These are phyloP conservation scores for Myxozyma mucilagina DNA, from an alignment of 805 yeast species.

Conservation along the genomic window DNA sequence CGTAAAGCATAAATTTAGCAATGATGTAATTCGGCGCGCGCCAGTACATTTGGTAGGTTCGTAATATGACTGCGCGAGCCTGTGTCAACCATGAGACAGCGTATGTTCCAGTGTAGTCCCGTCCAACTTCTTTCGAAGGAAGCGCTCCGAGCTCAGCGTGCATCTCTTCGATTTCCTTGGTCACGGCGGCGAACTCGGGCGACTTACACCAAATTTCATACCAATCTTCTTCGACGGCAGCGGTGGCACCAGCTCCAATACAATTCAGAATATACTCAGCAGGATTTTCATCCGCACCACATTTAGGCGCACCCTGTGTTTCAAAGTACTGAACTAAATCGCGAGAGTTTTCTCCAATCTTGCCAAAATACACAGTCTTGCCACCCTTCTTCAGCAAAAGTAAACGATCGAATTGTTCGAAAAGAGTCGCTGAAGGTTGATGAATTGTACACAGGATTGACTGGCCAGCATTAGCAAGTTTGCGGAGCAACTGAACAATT, in stretches of 20 bases:
- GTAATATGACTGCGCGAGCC: conserved; percentile 44
- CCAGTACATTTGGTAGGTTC: conserved; percentile 53
- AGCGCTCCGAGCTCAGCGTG: conserved; percentile 34
- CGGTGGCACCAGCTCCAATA: conserved; percentile 82
- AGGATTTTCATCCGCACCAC: conserved; percentile 63
- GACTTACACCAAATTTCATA: conserved; percentile 59
- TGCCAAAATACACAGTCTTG: conserved; percentile 78
- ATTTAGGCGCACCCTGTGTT: conserved; percentile 67
- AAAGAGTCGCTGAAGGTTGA: conserved; percentile 71
- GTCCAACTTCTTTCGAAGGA: conserved; percentile 35
- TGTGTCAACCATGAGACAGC: conserved; percentile 54
- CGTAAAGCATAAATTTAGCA: conserved; percentile 56
- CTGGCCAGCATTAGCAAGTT: conserved; percentile 69
- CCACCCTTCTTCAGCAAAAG: conserved; percentile 75
- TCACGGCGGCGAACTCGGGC: conserved; percentile 44
- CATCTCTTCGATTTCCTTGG: conserved; percentile 42
- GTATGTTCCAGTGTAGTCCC: conserved; percentile 37
- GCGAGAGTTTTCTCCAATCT: conserved; percentile 63
- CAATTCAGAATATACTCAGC: conserved; percentile 74
- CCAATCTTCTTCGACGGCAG: conserved; percentile 60
- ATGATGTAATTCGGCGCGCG: conserved; percentile 63
- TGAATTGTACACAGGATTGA: conserved; percentile 75
- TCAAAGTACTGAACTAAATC: conserved; percentile 67
- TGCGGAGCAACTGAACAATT: conserved; percentile 63
- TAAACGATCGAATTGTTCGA: conserved; percentile 66